Base-by-base conservation (phyloP, 768 basidiomycete genomes). In the Paxillus rubicundulus region DNA sequence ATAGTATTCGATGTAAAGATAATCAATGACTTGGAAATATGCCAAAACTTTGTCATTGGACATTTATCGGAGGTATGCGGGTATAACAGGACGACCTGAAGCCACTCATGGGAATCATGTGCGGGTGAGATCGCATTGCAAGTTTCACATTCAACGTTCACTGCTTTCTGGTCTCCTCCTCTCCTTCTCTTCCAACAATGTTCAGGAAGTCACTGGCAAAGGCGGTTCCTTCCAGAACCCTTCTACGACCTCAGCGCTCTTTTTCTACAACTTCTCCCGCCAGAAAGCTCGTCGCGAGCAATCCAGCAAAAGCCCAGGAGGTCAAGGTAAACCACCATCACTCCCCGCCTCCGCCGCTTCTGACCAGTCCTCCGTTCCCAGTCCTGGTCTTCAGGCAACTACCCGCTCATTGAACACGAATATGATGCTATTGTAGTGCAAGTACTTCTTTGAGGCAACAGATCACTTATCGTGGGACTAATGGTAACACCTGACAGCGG, bases 381-480 rank as follows among this genome's bases (percentile, higher is more conserved):
- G 84, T 83, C 84, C 34, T 87, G 85, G 85, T 80, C 85, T 42
- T 87, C 85, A 37, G 90, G 88, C 45, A 92, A 94, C 68, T 99
- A 98, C 70, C 92, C 96, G 17, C 78, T 99, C 56, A 94, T 99
- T 61, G 97, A 99, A 69, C 97, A 99, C 69, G 95, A 98, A 71
- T 98, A 93, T 71, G 96, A 99, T 78, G 96, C 96, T 16, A 87
- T 99, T 62, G 96, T 98, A 52, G 92, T 98, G 93, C 97, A 67
- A 72, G 95, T 81, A n/a, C 36, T n/a, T 20, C 18, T 3, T 43
- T 6, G 24, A 21, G 28, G 7, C 10, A 52, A 43, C 52, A 40
- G 24, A 43, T 43, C 44, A 56, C 39, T 44, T 40, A 43, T 49
- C 12, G 1, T 45, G 3, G 36, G 40, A 16, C 58, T 69, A 5